Percentiles rank a stretch among this genome's conserved stretches.
Conservation (phyloP, 2,329 filamentous ascomycete genomes). For the Fusarium sacchari region DNA sequence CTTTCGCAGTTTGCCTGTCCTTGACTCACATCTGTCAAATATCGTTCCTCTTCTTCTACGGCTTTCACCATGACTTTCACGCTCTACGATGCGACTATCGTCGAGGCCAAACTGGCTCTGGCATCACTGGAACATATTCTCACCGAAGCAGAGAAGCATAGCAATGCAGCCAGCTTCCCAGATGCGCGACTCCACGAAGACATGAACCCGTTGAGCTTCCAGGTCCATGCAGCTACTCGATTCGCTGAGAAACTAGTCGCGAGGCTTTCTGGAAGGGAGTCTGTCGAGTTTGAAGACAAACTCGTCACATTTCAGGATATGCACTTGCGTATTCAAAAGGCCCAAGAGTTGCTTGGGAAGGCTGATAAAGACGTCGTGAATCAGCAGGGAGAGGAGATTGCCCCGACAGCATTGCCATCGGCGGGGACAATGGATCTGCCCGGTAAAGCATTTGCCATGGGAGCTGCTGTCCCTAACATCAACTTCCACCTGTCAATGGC, state of each 20-base stretch:
- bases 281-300: slow-evolving; percentile 39
- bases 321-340: slow-evolving; percentile 45
- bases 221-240: slow-evolving; percentile 46
- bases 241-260: slow-evolving; percentile 42
- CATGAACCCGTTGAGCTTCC: slow-evolving; percentile 52
- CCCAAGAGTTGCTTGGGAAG: slow-evolving; percentile 38
- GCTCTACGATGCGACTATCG: slow-evolving; percentile 49
- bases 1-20: background rate
- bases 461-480: slow-evolving; percentile 64
- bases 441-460: slow-evolving; percentile 54
- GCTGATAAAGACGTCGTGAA: slow-evolving; percentile 48
- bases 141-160: slow-evolving; percentile 45
- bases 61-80: slow-evolving; percentile 38
- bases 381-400: slow-evolving; percentile 39
- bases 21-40: background rate
- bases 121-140: slow-evolving; percentile 44
- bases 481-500: slow-evolving; percentile 68
- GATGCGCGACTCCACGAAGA: slow-evolving; percentile 48
- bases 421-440: slow-evolving; percentile 33
- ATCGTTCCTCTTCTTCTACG: background rate
- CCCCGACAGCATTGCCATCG: slow-evolving; percentile 36
- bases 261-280: slow-evolving; percentile 43
- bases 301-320: slow-evolving; percentile 45
- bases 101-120: slow-evolving; percentile 41
- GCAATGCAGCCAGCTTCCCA: slow-evolving; percentile 44